phyloP scores from a whole-genome alignment of 176 grass and related monocot species.

The Poa pratensis region DNA sequence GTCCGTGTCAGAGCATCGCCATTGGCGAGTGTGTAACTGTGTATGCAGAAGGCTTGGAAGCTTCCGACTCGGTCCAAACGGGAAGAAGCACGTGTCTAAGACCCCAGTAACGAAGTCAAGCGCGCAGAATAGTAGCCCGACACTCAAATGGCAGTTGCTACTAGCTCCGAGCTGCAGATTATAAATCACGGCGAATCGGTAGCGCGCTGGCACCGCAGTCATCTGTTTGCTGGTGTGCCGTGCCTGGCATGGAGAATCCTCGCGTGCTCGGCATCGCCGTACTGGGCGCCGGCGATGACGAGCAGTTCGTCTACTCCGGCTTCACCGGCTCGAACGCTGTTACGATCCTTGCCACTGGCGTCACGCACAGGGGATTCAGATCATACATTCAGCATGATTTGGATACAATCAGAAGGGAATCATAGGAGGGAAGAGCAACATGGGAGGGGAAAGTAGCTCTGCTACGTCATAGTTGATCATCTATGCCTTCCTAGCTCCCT shows the following conservation, averaged over 20 bases:
- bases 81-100: not conserved
- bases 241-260: slow-evolving; percentile 1
- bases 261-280: not conserved
- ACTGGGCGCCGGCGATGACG: not conserved
- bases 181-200: not conserved
- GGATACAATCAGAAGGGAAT: too few relatives aligned
- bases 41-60: not conserved
- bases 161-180: not conserved
- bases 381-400: too few relatives aligned
- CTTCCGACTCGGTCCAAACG: not conserved
- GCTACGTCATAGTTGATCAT: too few relatives aligned
- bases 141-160: not conserved
- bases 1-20: not conserved
- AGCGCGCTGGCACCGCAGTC: not conserved
- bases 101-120: not conserved
- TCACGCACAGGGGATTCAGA: too few relatives aligned
- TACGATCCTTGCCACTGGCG: too few relatives aligned
- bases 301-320: slow-evolving; percentile 53
- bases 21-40: not conserved
- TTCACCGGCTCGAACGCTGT: slow-evolving; percentile 33
- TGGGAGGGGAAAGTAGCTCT: too few relatives aligned
- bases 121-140: not conserved
- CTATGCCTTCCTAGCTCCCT: too few relatives aligned
- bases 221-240: not conserved
- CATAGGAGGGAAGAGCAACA: too few relatives aligned